These are phyloP conservation scores for Irineochytrium annulatum DNA, from an alignment of 192 early-diverging fungal species.

Conservation along the genomic window DNA sequence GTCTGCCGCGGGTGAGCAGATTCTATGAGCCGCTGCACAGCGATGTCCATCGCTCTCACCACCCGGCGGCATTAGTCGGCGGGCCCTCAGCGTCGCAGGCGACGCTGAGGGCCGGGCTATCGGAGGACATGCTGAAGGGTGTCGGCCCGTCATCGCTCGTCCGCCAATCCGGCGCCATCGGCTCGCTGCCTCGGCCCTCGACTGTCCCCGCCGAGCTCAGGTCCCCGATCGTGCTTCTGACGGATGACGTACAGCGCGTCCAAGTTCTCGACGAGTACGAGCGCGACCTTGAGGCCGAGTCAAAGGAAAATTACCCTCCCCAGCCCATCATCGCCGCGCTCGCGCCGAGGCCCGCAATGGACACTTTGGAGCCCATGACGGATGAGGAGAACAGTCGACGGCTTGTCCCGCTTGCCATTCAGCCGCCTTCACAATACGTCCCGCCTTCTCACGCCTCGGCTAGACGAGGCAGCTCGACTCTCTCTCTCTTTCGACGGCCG, in stretches of 20 bases:
- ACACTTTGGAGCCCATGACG: not conserved
- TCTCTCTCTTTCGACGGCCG: not conserved
- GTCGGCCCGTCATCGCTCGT: not conserved
- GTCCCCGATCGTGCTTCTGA: not conserved
- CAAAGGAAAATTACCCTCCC: not conserved
- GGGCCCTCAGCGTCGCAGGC: not conserved
- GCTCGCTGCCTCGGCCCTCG: not conserved
- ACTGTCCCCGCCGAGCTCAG: not conserved
- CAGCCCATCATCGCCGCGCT: not conserved
- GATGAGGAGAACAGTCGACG: not conserved
- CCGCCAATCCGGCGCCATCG: not conserved
- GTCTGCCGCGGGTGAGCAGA: too few relatives aligned
- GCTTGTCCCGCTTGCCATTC: not conserved
- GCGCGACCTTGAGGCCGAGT: not conserved
- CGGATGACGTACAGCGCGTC: not conserved
- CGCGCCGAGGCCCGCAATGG: not conserved
- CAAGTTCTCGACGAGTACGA: not conserved
- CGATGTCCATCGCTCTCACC: too few relatives aligned
- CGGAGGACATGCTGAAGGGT: not conserved
- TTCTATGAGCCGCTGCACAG: too few relatives aligned
- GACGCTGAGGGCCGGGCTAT: not conserved
- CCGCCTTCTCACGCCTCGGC: not conserved
- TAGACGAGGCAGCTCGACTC: not conserved
- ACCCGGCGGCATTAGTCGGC: too few relatives aligned
- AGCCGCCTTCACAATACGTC: not conserved